Percentiles rank a stretch among this genome's conserved stretches.
Conservation (phyloP, 306 rosid species). For the Rosa multiflora region DNA sequence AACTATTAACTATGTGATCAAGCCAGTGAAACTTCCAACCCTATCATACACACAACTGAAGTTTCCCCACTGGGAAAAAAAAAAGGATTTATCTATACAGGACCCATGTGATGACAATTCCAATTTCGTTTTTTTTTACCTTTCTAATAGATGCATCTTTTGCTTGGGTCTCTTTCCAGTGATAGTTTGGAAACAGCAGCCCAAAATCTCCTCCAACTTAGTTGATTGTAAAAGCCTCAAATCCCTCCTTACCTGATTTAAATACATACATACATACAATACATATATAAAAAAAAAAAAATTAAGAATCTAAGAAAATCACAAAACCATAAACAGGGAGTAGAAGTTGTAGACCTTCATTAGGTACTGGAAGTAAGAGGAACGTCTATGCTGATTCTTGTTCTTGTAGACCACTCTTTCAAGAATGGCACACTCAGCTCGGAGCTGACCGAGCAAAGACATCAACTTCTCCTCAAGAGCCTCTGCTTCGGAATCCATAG, state of each 20-base stretch:
- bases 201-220: slow-evolving; percentile 68
- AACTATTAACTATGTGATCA: slow-evolving; percentile 5
- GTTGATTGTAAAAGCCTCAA: slow-evolving; percentile 54
- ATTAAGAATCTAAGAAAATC: background rate
- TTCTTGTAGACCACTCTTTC: slow-evolving; percentile 75
- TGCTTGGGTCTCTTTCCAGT: slow-evolving; percentile 72
- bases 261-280: slow-evolving; percentile 21
- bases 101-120: background rate
- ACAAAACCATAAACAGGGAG: background rate
- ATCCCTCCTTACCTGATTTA: slow-evolving; percentile 72
- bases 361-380: slow-evolving; percentile 69
- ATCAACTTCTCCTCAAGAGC: slow-evolving; percentile 55
- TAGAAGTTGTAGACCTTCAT: slow-evolving; percentile 50
- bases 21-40: background rate
- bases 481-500: slow-evolving; percentile 58
- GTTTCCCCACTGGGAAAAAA: slow-evolving; percentile 9
- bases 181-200: slow-evolving; percentile 62
- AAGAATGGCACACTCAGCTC: slow-evolving; percentile 56
- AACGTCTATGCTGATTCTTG: slow-evolving; percentile 92
- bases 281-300: background rate
- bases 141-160: slow-evolving; percentile 73
- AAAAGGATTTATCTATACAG: background rate
- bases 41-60: background rate
- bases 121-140: slow-evolving; percentile 38
- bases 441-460: slow-evolving; percentile 63